Evolutionary conservation across 2,329 filamentous ascomycete genomes (phyloP).

Genomic region (Exophiala aquamarina): DNA sequence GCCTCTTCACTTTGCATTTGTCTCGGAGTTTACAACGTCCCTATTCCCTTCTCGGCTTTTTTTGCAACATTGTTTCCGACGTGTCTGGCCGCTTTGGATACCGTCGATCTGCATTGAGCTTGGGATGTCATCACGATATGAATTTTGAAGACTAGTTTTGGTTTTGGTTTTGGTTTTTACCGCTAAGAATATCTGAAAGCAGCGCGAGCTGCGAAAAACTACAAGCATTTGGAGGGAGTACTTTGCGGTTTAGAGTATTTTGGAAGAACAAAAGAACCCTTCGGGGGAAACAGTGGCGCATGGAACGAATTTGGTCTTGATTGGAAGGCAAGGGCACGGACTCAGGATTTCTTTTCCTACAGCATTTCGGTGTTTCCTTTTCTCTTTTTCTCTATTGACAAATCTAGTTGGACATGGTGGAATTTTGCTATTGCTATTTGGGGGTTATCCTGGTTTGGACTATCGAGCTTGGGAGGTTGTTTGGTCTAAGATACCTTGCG

Average conservation of each 20-base stretch:
- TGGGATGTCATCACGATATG: neutral
- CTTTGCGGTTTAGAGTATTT: neutral
- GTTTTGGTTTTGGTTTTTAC: neutral
- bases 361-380: too few relatives aligned
- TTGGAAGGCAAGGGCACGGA: too few relatives aligned
- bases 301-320: too few relatives aligned
- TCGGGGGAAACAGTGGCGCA: constrained; percentile 1
- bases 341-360: too few relatives aligned
- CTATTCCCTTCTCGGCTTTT: too few relatives aligned
- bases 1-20: neutral
- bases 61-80: too few relatives aligned
- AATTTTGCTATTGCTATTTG: constrained; percentile 1
- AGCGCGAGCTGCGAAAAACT: constrained; percentile 15
- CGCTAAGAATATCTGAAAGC: constrained; percentile 8
- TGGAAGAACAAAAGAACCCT: neutral
- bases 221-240: constrained; percentile 1
- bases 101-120: neutral
- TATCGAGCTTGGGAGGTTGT: constrained; percentile 13
- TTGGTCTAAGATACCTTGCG: constrained; percentile 29
- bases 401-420: neutral
- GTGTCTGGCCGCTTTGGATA: neutral
- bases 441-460: neutral
- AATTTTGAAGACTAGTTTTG: neutral
- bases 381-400: too few relatives aligned
- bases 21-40: too few relatives aligned